Percentiles rank a stretch among this genome's conserved stretches.
Conservation (phyloP, 352 stramenopile genomes). For the Globisporangium solare region DNA sequence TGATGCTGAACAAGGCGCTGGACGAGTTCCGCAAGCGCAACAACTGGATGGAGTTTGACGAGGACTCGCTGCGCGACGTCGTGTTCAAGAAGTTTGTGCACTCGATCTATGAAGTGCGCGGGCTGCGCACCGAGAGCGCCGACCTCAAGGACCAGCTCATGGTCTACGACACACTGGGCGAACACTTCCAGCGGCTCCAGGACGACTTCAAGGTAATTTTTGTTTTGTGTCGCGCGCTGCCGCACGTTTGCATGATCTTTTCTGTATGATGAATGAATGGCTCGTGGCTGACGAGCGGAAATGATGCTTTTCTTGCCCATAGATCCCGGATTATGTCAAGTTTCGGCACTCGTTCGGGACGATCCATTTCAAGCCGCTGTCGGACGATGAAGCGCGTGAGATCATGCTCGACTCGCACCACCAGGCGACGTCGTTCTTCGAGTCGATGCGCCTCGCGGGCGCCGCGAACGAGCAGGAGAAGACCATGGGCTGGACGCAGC, state of each 20-base stretch:
- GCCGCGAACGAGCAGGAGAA: conserved; percentile 33
- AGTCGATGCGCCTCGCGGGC: conserved; percentile 33
- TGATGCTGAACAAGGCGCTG: conserved; percentile 33
- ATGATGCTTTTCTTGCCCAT: neutral
- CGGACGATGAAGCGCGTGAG: conserved; percentile 33
- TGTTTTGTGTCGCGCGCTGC: no score
- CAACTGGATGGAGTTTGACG: conserved; percentile 56
- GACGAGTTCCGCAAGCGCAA: conserved; percentile 25
- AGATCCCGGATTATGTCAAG: conserved; percentile 35
- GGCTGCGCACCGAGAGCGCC: conserved; percentile 31
- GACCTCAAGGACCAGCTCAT: conserved; percentile 54
- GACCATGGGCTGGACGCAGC: conserved; percentile 77
- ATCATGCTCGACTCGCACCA: conserved; percentile 75
- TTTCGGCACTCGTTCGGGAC: conserved; percentile 44
- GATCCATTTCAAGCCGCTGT: conserved; percentile 55
- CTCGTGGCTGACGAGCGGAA: neutral
- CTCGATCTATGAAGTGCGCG: conserved; percentile 70
- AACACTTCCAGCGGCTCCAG: conserved; percentile 67
- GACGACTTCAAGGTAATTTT: conserved; percentile 47
- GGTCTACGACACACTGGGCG: conserved; percentile 54
- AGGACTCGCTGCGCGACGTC: conserved; percentile 38
- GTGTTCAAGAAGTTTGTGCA: conserved; percentile 64
- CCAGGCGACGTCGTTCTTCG: conserved; percentile 69
- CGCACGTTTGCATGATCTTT: neutral
- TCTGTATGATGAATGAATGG: no score